Base-by-base conservation (phyloP, 305 asterid species). In the Vinca major region DNA sequence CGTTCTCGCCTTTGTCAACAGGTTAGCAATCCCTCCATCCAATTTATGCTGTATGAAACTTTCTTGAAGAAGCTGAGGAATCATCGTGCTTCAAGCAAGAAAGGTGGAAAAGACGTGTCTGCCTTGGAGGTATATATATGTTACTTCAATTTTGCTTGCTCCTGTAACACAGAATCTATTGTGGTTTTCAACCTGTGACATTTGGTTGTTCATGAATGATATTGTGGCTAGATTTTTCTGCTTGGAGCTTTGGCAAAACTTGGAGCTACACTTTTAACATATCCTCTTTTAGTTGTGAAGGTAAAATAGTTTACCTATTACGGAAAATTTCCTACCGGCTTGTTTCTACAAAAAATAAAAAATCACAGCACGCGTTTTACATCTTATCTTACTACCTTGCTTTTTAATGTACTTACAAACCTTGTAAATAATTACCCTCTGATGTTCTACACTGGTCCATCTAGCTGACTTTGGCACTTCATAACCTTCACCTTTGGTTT, bases 211-310 rank as follows among this genome's bases (percentile, higher is more conserved):
- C 56, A 17, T 67, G 65, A 68, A 33, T 71, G 33, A 63, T 70
- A 48, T 71, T 39, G 72, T 69, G 60, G 68, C 67, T 72, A 93
- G 99, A 83, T 91, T 82, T 93, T 93, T 79, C 78, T 93, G 80
- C 92, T 93, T 44, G 99, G 99, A 80, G 99, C 99, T 68, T 68
- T 91, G 84, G 99, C 99, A 67, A 93, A 93, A 86, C 96, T 93
- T 73, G 99, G 99, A 72, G 99, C 97, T 50, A 93, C 99, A 33
- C 87, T 93, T 51, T 81, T 85, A 45, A 93, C 99, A 55, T 93
- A 93, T 80, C 99, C 99, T 71, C 85, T 91, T 78, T 86, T 91
- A 55, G 99, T 93, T 74, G 93, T 93, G 72, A 93, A 90, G 97
- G 98, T 90, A 78, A 72, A 55, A 48, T 33, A 51, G n/a, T n/a